Evolutionary conservation across 352 stramenopile species (phyloP), one percentile per base, ranked within the genome.

Genomic region (Phytophthora crassamura): DNA sequence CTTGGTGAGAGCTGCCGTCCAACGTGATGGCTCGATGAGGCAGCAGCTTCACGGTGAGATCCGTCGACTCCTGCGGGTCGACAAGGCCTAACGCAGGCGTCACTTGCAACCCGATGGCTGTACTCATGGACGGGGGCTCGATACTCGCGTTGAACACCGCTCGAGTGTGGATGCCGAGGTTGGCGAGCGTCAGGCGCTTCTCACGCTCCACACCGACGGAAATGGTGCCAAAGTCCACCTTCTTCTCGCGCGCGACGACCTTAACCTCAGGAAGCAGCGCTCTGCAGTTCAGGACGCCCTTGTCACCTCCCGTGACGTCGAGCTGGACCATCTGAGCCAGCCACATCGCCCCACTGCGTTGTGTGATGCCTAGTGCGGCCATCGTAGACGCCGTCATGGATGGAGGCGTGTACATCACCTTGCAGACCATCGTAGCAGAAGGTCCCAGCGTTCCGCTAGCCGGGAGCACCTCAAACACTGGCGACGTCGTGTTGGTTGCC

Each of bases 141-240:
- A 94, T 56, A 28, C 70, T 88, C 0, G 76, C 78, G 42, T 92
- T 90, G 32, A 84, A 91, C 0, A 91, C 77, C 42, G 59, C 64
- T 43, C 63, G 47, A 9, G 61, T 50, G 32, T 66, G 40, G 3
- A 61, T 16, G 1, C 68, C 69, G 0, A 68, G 48, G 34, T 92
- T 92, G 2, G 64, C 39, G 0, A 93, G 36, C 15, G 75, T 75
- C 1, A 93, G 28, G 20, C 71, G 75, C 47, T 87, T 90, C 15
- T 89, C 74, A 10, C 74, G 78, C 18, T 86, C 76, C 5, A 93
- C 86, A 2, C 91, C 91, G 4, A 97, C 84, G 0, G 91, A 80
- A 25, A 96, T 82, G 6, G 75, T 86, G 2, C 85, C 90, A 45
- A 97, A 92, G 41, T 95, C 86, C 14, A 97, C 49, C 41, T 82